These are phyloP conservation scores for Torulaspora pretoriensis DNA, from an alignment of 1,139 yeast species.

Conservation along the genomic window DNA sequence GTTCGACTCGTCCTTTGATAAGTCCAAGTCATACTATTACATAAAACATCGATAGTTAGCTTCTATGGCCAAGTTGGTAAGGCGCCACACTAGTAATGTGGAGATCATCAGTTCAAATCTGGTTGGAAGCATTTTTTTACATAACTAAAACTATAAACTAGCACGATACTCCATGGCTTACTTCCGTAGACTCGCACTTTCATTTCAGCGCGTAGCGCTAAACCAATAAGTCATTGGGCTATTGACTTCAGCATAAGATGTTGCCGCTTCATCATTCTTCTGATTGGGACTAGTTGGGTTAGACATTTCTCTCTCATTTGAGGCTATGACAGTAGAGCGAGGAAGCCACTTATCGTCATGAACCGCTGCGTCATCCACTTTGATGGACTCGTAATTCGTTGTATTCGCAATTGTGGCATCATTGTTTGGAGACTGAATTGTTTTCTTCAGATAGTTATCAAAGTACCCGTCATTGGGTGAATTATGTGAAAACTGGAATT, in stretches of 20 bases:
- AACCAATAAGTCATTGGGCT: constrained; percentile 5
- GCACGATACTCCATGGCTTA: too few relatives aligned
- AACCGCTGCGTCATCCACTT: background rate
- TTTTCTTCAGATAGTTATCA: background rate
- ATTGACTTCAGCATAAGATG: background rate
- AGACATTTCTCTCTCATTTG: background rate
- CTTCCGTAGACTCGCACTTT: too few relatives aligned
- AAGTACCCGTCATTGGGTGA: background rate
- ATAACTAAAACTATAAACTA: too few relatives aligned
- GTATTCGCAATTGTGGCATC: background rate
- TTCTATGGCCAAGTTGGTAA: constrained; percentile 39
- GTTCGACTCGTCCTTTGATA: too few relatives aligned
- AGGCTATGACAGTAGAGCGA: background rate
- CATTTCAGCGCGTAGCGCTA: constrained; percentile 4
- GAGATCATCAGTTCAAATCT: constrained; percentile 37
- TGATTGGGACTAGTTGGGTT: background rate
- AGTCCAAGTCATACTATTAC: too few relatives aligned
- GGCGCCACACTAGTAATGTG: constrained; percentile 39
- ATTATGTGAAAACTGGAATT: background rate
- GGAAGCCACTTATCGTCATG: constrained; percentile 2
- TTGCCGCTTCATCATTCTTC: background rate
- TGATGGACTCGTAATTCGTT: constrained; percentile 1
- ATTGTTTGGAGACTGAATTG: background rate
- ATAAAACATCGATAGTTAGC: constrained; percentile 16
- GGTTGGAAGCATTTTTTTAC: constrained; percentile 33